phyloP scores from a whole-genome alignment of 2,329 filamentous ascomycete species.

The Chrysoporthe deuterocubensis region DNA sequence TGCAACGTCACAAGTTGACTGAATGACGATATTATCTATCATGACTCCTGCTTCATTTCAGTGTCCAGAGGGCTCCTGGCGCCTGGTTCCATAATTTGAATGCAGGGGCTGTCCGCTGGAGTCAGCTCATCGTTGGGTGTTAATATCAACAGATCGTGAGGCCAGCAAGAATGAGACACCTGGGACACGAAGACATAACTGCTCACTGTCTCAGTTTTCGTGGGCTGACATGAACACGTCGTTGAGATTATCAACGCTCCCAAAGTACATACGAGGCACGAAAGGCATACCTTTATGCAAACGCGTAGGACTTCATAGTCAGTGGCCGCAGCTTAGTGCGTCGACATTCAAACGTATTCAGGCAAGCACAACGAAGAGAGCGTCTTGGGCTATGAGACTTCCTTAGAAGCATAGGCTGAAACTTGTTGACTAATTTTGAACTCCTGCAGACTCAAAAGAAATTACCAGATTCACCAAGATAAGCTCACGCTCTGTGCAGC shows the following conservation, averaged over 20 bases:
- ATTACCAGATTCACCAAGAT: not conserved
- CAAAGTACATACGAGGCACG: not conserved
- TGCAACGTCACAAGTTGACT: not conserved
- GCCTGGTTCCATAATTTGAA: not conserved
- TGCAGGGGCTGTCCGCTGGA: too few relatives aligned
- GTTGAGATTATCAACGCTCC: not conserved
- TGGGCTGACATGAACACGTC: not conserved
- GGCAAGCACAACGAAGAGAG: not conserved
- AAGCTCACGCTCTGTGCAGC: not conserved
- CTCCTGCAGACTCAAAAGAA: not conserved
- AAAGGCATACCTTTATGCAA: not conserved
- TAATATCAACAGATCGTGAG: too few relatives aligned
- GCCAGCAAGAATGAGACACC: not conserved
- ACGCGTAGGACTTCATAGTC: not conserved
- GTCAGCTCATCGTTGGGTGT: too few relatives aligned
- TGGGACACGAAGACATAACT: not conserved
- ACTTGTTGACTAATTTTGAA: not conserved
- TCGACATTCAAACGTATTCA: not conserved
- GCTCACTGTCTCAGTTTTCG: not conserved
- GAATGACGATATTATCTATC: not conserved
- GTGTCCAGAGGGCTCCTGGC: not conserved
- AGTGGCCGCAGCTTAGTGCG: too few relatives aligned
- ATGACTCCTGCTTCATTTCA: not conserved
- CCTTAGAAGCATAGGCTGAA: not conserved
- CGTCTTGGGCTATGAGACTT: too few relatives aligned